Conservation (phyloP, 257 asterid genomes). For the Mitragyna speciosa region DNA sequence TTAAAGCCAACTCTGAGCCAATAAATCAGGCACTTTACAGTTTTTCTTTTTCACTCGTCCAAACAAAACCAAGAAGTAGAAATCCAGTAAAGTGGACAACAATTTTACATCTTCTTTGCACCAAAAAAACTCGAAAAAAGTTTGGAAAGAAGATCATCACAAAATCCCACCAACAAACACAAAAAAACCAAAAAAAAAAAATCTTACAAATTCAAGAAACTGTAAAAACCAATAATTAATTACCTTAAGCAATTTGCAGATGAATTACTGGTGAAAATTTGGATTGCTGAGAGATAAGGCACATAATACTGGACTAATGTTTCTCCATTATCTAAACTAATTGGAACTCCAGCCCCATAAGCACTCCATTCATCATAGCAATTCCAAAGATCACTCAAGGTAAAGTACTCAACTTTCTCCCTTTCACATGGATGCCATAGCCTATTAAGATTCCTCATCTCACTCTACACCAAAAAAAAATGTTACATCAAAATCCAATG, state of each 20-base stretch:
- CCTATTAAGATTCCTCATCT: constrained; percentile 73
- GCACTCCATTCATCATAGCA: constrained; percentile 91
- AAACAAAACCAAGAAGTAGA: constrained; percentile 4
- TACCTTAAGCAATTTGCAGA: constrained; percentile 71
- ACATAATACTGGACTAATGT: constrained; percentile 74
- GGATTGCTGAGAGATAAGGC: constrained; percentile 95
- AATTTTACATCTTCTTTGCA: background rate
- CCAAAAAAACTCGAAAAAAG: background rate
- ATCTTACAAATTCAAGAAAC: background rate
- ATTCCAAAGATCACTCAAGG: constrained; percentile 84
- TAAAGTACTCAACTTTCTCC: constrained; percentile 77
- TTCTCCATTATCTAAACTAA: constrained; percentile 63
- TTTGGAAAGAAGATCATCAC: constrained; percentile 1
- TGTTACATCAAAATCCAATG: background rate
- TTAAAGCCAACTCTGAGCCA: constrained; percentile 7
- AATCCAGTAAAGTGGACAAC: background rate
- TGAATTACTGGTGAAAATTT: constrained; percentile 81
- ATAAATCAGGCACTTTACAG: background rate
- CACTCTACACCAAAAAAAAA: constrained; percentile 45
- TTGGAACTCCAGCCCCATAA: constrained; percentile 89
- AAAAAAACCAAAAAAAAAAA: background rate
- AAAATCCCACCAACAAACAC: background rate
- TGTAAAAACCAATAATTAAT: background rate
- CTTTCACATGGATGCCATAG: constrained; percentile 97
- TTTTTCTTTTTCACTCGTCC: background rate